Percentiles rank a stretch among this genome's conserved stretches.
phyloP scores from a whole-genome alignment of 257 asterid genomes.

The Primulina eburnea region DNA sequence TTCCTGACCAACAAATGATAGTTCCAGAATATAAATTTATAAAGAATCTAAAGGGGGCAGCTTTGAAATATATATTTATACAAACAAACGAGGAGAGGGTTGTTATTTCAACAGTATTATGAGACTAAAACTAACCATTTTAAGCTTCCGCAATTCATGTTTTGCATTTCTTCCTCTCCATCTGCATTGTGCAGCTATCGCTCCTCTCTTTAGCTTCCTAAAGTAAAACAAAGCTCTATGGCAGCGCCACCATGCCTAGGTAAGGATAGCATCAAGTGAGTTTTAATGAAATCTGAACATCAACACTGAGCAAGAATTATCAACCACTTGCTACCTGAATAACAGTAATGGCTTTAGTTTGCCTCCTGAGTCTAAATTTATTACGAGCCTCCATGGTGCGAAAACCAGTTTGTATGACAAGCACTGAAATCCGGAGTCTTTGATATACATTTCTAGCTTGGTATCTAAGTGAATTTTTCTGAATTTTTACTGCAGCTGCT shows the following conservation, averaged over 20 bases:
- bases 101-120: conserved; percentile 24
- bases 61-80: conserved; percentile 6
- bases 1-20: conserved; percentile 9
- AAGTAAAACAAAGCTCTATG: conserved; percentile 55
- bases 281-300: conserved; percentile 19
- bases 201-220: conserved; percentile 71
- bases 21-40: conserved; percentile 14
- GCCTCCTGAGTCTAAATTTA: conserved; percentile 56
- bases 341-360: conserved; percentile 70
- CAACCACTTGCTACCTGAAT: conserved; percentile 62
- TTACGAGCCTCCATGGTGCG: conserved; percentile 74
- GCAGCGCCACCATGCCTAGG: conserved; percentile 87
- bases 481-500: conserved; percentile 88
- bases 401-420: conserved; percentile 75
- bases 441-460: conserved; percentile 60
- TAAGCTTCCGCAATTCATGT: conserved; percentile 81
- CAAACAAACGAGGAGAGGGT: conserved; percentile 2
- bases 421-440: conserved; percentile 52
- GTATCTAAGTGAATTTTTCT: conserved; percentile 51
- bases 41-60: conserved; percentile 11
- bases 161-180: conserved; percentile 84
- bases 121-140: conserved; percentile 56
- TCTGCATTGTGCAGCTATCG: conserved; percentile 71
- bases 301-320: conserved; percentile 17
- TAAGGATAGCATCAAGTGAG: conserved; percentile 29